Evolutionary conservation across 2,329 filamentous ascomycete genomes (phyloP), one percentile per base, ranked within the genome.

Genomic region (Venturia oleaginea): DNA sequence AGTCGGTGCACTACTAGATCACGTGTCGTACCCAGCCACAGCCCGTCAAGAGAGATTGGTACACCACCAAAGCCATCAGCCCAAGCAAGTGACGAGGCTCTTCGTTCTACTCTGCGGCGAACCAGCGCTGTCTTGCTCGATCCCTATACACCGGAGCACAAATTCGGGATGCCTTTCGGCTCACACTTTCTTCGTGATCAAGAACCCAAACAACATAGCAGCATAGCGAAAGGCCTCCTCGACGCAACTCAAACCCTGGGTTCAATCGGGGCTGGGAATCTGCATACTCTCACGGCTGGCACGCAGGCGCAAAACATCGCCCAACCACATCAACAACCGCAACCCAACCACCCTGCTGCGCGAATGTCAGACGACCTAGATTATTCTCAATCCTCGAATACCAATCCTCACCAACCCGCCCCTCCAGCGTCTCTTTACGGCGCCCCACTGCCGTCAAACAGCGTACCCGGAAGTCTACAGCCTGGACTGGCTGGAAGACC

Each of bases 391-490:
- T 51, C 51, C 22, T 42, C 63, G 17, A 32, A 30, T 65, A 51
- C 48, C 30, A 64, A 27, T 11, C 30, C 40, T 27, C 64, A 63
- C n/a, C 59, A 65, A 40, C 22, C 57, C 27, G 11, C 74, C 65
- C 69, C 75, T 64, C 70, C 75, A 65, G 67, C 68, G 34, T 34
- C 43, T 32, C 55, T 64, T 68, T 69, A 22, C 68, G 69, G 24
- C 48, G 68, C 22, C 69, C 69, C 51, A 70, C 69, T 68, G 64
- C 63, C 72, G 27, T 69, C 75, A 55, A 72, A 73, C 66, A 73
- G 77, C 65, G 74, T 89, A 4, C 86, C 86, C 22, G 85, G 84
- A 65, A 81, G 84, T 62, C 76, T 88, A 51, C 86, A 87, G 71
- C 80, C 83, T 67, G 76, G 40, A 77, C 75, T 46, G 34, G 82